Conservation (phyloP, 345 rosid genomes). For the Populus simonii region DNA sequence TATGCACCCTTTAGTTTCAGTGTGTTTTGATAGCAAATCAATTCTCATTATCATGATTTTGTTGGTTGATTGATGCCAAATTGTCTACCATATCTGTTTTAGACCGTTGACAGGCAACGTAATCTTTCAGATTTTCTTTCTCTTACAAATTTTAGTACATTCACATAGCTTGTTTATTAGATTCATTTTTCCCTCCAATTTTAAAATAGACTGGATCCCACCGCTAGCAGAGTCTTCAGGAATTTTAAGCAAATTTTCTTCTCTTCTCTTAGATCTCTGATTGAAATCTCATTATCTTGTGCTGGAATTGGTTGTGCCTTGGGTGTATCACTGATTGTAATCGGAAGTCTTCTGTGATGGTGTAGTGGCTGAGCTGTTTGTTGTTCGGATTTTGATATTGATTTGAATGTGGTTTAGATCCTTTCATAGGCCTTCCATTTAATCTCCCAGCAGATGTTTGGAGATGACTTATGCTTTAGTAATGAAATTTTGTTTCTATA, state of each 20-base stretch:
- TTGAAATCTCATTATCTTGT: neutral
- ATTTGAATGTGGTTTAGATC: conserved; percentile 1
- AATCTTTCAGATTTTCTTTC: neutral
- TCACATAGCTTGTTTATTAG: neutral
- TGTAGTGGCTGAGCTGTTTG: neutral
- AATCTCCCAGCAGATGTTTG: conserved; percentile 5
- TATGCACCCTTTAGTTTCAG: conserved; percentile 8
- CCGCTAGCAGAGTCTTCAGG: neutral
- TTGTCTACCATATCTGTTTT: conserved; percentile 6
- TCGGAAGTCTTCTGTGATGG: conserved; percentile 3
- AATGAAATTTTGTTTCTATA: conserved; percentile 20
- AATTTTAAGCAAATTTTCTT: neutral
- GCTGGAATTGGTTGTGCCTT: conserved; percentile 1
- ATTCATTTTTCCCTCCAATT: neutral
- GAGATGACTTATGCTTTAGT: conserved; percentile 12
- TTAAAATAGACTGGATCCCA: neutral
- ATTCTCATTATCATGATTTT: neutral
- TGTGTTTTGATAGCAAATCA: conserved; percentile 1
- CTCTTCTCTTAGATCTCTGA: neutral
- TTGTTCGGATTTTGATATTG: neutral
- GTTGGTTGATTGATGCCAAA: conserved; percentile 3
- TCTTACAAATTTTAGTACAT: neutral
- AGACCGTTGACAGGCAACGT: neutral
- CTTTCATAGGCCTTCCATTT: conserved; percentile 3
- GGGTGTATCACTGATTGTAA: neutral